phyloP scores from a whole-genome alignment of 208 protist species.

The Crithidia brevicula region DNA sequence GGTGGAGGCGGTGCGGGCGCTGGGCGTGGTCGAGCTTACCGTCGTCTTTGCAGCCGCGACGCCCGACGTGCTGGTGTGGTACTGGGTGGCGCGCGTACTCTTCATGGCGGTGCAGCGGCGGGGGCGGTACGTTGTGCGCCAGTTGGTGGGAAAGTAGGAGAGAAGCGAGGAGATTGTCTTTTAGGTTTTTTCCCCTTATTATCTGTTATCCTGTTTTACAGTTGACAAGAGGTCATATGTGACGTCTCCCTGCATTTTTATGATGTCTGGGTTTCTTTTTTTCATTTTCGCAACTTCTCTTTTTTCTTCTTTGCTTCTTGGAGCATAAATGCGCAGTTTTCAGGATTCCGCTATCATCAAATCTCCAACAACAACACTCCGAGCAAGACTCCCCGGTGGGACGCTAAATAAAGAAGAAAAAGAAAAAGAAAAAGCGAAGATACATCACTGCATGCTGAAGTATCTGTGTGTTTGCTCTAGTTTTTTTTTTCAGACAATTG shows the following conservation, averaged over 20 bases:
- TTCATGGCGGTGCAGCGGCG: slow-evolving; percentile 35
- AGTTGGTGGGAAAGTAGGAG: slow-evolving; percentile 15
- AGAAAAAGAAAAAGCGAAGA: background rate
- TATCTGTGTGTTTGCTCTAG: background rate
- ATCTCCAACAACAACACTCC: too few relatives aligned
- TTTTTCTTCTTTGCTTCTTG: slow-evolving; percentile 16
- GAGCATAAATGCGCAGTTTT: too few relatives aligned
- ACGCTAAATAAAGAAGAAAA: too few relatives aligned
- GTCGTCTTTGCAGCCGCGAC: slow-evolving; percentile 54
- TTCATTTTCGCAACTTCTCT: slow-evolving; percentile 8
- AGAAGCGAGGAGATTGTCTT: background rate
- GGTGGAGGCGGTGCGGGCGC: slow-evolving; percentile 20
- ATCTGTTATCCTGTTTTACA: too few relatives aligned
- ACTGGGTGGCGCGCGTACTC: slow-evolving; percentile 57
- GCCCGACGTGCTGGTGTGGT: slow-evolving; percentile 50
- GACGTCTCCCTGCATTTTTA: too few relatives aligned
- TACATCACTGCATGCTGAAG: background rate
- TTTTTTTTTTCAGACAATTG: too few relatives aligned
- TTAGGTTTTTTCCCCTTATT: too few relatives aligned
- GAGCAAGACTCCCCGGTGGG: too few relatives aligned
- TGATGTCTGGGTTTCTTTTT: background rate
- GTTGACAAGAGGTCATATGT: too few relatives aligned
- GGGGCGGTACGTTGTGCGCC: slow-evolving; percentile 20
- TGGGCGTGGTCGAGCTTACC: slow-evolving; percentile 48
- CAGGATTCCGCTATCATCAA: too few relatives aligned